phyloP scores from a whole-genome alignment of 331 rosid species.

The Rosa hybrid region DNA sequence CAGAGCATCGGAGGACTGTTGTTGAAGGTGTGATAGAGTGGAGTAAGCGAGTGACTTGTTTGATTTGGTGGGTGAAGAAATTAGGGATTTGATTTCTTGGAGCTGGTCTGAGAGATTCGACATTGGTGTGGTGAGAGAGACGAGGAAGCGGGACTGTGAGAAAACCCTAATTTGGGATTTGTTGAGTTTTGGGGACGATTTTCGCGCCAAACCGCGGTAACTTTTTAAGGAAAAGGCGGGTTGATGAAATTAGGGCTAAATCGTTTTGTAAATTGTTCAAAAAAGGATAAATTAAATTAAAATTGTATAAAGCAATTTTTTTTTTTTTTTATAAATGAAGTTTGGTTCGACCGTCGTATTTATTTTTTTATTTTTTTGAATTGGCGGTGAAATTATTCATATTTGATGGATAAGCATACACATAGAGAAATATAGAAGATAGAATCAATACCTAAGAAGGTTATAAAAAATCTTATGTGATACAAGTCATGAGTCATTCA shows the following conservation, averaged over 20 bases:
- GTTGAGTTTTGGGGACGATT: neutral
- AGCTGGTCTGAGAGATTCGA: conserved; percentile 42
- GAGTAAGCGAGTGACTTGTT: conserved; percentile 62
- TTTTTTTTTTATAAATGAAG: too few relatives aligned
- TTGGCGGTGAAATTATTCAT: too few relatives aligned
- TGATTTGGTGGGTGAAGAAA: conserved; percentile 43
- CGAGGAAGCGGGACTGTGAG: neutral
- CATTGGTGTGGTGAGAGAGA: conserved; percentile 40
- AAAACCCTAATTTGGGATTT: conserved; percentile 32
- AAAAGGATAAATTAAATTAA: too few relatives aligned
- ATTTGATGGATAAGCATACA: too few relatives aligned
- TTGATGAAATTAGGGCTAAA: neutral
- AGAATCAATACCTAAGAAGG: too few relatives aligned
- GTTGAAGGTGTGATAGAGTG: conserved; percentile 64
- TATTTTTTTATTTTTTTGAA: too few relatives aligned
- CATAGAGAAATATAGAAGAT: too few relatives aligned
- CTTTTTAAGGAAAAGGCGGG: conserved; percentile 13
- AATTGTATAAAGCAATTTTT: too few relatives aligned
- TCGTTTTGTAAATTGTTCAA: neutral
- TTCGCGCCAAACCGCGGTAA: conserved; percentile 56
- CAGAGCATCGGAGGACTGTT: conserved; percentile 43
- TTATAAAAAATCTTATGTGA: too few relatives aligned
- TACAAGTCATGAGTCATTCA: too few relatives aligned
- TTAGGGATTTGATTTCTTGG: conserved; percentile 43
- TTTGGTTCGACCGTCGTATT: too few relatives aligned